Evolutionary conservation across 176 grass and related monocot genomes (phyloP).

Genomic region (Oryza meyeriana): DNA sequence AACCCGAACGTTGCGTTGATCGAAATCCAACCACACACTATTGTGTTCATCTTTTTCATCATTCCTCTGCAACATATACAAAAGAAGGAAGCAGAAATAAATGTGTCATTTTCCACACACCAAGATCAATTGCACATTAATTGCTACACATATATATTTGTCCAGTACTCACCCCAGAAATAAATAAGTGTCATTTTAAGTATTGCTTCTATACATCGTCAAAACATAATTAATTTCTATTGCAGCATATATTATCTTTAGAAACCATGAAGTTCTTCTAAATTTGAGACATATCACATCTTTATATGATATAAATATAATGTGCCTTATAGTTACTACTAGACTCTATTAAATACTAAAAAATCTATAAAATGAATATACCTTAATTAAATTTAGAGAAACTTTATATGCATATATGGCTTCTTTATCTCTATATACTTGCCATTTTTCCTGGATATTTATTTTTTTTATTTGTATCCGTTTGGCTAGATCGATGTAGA

Average conservation of each 20-base stretch:
- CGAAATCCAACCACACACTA: background rate
- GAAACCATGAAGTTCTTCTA: background rate
- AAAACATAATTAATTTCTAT: background rate
- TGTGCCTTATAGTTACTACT: too few relatives aligned
- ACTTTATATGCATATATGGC: background rate
- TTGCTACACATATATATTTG: background rate
- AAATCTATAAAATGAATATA: too few relatives aligned
- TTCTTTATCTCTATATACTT: background rate
- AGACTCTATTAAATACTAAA: too few relatives aligned
- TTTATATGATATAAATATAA: background rate
- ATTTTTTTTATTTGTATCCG: background rate
- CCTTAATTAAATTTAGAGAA: background rate
- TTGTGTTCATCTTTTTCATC: background rate
- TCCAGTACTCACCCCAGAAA: background rate
- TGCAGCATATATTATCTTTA: background rate
- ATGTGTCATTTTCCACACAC: too few relatives aligned
- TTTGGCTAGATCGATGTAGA: too few relatives aligned
- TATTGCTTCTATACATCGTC: background rate
- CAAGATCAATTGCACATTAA: too few relatives aligned
- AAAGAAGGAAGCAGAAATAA: background rate
- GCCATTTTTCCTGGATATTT: background rate
- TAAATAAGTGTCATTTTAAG: background rate
- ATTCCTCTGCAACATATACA: background rate
- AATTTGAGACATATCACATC: background rate
- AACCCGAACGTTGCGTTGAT: slow-evolving; percentile 15